Conservation (phyloP, 257 asterid species). For the Plantago elongata region DNA sequence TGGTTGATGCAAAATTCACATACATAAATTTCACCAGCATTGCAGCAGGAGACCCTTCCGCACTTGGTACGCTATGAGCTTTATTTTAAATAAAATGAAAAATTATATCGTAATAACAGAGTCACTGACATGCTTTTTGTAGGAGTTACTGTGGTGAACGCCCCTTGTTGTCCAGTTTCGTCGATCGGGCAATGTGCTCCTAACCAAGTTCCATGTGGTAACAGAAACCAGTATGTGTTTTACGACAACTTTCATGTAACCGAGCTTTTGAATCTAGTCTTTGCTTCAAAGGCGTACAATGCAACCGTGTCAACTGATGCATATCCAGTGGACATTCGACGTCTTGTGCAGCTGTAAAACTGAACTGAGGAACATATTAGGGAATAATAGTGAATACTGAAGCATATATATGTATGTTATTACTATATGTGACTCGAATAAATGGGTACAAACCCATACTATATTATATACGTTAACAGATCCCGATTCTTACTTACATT, state of each 20-base stretch:
- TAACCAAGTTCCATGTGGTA: conserved; percentile 24
- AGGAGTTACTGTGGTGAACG: conserved; percentile 19
- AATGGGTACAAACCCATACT: too few relatives aligned
- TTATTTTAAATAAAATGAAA: too few relatives aligned
- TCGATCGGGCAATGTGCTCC: conserved; percentile 25
- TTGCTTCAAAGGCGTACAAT: conserved; percentile 24
- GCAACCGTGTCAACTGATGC: conserved; percentile 25
- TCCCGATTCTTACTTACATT: too few relatives aligned
- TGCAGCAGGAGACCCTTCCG: conserved; percentile 22
- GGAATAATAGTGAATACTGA: too few relatives aligned
- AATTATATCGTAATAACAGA: neutral
- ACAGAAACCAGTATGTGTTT: conserved; percentile 20
- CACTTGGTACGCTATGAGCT: conserved; percentile 14
- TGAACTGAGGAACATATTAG: too few relatives aligned
- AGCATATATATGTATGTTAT: too few relatives aligned
- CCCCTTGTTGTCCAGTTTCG: conserved; percentile 31
- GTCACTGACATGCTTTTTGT: neutral
- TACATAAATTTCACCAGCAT: conserved; percentile 40
- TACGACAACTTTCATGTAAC: conserved; percentile 44
- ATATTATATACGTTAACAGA: too few relatives aligned
- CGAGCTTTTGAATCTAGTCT: neutral
- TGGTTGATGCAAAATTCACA: conserved; percentile 33
- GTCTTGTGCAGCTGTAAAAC: conserved; percentile 16
- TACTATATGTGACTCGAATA: too few relatives aligned
- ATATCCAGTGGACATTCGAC: conserved; percentile 32